Percentiles rank a stretch among this genome's conserved stretches.
These are phyloP conservation scores for Parsonsia alboflavescens DNA, from an alignment of 257 asterid species.

Conservation along the genomic window DNA sequence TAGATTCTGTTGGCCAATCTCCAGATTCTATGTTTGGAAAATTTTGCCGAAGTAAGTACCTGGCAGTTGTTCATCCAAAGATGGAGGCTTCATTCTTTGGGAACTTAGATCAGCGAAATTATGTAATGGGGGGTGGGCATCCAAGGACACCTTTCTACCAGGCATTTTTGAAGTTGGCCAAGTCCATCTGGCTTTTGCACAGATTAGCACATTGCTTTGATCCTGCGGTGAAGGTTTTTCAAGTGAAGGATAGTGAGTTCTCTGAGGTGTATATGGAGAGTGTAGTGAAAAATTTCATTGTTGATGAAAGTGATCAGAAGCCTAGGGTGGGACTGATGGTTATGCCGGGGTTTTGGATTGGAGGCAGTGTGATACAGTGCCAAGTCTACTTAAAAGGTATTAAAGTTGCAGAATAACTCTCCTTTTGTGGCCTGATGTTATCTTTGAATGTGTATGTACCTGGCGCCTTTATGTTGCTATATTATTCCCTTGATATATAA, in stretches of 20 bases:
- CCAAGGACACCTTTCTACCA: constrained; percentile 95
- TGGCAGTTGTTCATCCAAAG: constrained; percentile 68
- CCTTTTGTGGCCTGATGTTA: not conserved
- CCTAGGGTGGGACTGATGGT: constrained; percentile 92
- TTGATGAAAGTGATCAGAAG: constrained; percentile 58
- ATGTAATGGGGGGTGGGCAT: constrained; percentile 72
- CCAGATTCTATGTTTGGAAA: constrained; percentile 70
- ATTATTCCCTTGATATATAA: not conserved
- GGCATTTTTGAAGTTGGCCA: constrained; percentile 87
- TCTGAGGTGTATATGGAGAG: constrained; percentile 96
- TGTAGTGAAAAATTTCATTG: constrained; percentile 53
- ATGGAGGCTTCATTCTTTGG: constrained; percentile 97
- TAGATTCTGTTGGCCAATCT: constrained; percentile 72
- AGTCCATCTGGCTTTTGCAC: constrained; percentile 87
- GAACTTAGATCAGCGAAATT: constrained; percentile 77
- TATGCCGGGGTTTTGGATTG: constrained; percentile 97
- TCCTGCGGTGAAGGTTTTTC: constrained; percentile 73
- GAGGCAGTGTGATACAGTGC: constrained; percentile 80
- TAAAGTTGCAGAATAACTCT: constrained; percentile 53
- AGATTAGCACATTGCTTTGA: constrained; percentile 79
- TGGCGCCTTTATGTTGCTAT: constrained; percentile 19
- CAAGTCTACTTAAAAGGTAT: constrained; percentile 84
- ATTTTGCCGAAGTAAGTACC: constrained; percentile 76
- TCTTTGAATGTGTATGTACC: constrained; percentile 23
- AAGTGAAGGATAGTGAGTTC: constrained; percentile 71